Conservation (phyloP, 306 rosid species). For the Sicyos edulis region DNA sequence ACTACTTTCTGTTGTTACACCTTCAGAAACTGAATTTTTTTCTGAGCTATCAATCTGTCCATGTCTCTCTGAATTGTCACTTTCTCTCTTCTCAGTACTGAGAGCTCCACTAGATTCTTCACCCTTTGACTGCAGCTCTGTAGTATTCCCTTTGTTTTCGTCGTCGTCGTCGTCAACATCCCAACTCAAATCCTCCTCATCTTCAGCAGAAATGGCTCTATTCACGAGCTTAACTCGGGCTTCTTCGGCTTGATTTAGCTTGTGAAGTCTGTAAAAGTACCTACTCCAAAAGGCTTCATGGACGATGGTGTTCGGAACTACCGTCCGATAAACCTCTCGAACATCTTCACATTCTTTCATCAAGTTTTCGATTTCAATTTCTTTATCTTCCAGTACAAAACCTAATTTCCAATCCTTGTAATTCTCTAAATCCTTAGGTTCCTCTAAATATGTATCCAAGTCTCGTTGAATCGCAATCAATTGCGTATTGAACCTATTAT, state of each 20-base stretch:
- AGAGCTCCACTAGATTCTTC: constrained; percentile 31
- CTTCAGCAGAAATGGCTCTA: constrained; percentile 44
- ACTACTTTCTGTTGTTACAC: constrained; percentile 21
- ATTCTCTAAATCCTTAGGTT: constrained; percentile 62
- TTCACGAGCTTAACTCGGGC: constrained; percentile 77
- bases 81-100: constrained; percentile 12
- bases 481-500: constrained; percentile 71
- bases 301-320: constrained; percentile 53
- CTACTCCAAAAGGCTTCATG: constrained; percentile 63
- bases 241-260: constrained; percentile 63
- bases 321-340: constrained; percentile 47
- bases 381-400: constrained; percentile 51
- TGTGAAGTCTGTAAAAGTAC: constrained; percentile 66
- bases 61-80: constrained; percentile 25
- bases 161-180: constrained; percentile 52
- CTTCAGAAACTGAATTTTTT: constrained; percentile 23
- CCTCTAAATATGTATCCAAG: constrained; percentile 59
- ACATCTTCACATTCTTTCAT: constrained; percentile 39
- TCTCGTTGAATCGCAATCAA: constrained; percentile 60
- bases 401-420: constrained; percentile 63
- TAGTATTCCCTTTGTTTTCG: constrained; percentile 24
- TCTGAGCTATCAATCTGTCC: constrained; percentile 27
- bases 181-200: too few species aligned
- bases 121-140: constrained; percentile 30
- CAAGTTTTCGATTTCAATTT: constrained; percentile 54